These are phyloP conservation scores for Aspergillus fischeri DNA, from an alignment of 2,329 filamentous ascomycete genomes.

Conservation along the genomic window DNA sequence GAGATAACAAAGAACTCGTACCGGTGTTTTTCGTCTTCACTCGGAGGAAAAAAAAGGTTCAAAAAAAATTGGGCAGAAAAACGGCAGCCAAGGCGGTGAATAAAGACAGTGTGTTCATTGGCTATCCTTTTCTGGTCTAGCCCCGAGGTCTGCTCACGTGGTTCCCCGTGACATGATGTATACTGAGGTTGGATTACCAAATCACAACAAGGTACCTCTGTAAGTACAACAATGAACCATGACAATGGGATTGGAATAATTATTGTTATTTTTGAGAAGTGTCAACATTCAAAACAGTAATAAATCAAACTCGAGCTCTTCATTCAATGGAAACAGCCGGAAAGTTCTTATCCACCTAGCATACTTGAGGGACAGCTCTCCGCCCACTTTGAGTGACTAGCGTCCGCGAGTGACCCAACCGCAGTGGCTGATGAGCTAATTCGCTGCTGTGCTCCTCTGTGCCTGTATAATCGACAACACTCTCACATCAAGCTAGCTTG, in stretches of 20 bases:
- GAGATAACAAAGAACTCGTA: constrained; percentile 2
- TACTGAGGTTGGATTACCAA: neutral
- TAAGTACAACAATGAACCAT: neutral
- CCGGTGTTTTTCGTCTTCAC: constrained; percentile 2
- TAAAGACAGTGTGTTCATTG: constrained; percentile 14
- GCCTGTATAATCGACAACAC: constrained; percentile 1
- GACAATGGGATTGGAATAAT: neutral
- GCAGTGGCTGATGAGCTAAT: constrained; percentile 29
- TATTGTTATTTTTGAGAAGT: neutral
- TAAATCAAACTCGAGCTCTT: too few species aligned
- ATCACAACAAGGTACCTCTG: neutral
- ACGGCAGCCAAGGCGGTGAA: constrained; percentile 25
- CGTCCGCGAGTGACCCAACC: constrained; percentile 18
- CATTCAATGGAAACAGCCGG: neutral
- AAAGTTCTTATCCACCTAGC: neutral
- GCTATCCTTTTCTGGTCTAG: neutral
- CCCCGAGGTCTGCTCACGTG: constrained; percentile 6
- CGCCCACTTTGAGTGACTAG: constrained; percentile 16
- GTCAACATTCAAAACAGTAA: neutral
- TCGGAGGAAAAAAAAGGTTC: constrained; percentile 18
- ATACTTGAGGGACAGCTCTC: constrained; percentile 14
- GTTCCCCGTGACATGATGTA: constrained; percentile 12
- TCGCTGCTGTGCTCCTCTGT: constrained; percentile 13
- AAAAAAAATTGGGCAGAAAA: constrained; percentile 21
- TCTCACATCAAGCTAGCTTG: neutral